Percentiles rank a stretch among this genome's conserved stretches.
Evolutionary conservation across 768 basidiomycete species (phyloP).

Genomic region (Russula olivacea): DNA sequence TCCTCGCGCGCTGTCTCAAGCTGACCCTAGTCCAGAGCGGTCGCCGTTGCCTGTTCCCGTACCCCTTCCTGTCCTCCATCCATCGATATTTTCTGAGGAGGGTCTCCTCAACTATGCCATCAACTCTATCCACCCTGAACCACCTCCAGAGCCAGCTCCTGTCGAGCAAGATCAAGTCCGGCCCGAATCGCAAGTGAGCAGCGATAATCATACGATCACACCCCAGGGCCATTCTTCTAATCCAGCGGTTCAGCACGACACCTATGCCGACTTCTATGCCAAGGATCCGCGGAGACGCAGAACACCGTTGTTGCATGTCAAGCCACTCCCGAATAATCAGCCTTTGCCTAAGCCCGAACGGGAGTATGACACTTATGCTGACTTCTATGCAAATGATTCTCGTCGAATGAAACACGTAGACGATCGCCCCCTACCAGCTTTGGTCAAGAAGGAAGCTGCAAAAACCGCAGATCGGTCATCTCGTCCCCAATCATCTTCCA

Average conservation of each 20-base stretch:
- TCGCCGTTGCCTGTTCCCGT: constrained; percentile 17
- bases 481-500: constrained; percentile 13
- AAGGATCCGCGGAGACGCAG: constrained; percentile 17
- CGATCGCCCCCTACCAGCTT: constrained; percentile 16
- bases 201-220: constrained; percentile 17
- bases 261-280: constrained; percentile 21
- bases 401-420: constrained; percentile 17
- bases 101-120: constrained; percentile 22
- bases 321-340: constrained; percentile 16
- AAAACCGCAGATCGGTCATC: constrained; percentile 1
- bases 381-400: constrained; percentile 19
- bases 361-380: constrained; percentile 20
- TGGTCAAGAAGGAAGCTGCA: constrained; percentile 11
- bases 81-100: constrained; percentile 17
- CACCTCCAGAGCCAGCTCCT: not conserved
- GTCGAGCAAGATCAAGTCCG: not conserved
- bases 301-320: constrained; percentile 10
- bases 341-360: constrained; percentile 17
- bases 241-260: constrained; percentile 10
- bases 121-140: constrained; percentile 8
- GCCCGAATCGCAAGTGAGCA: constrained; percentile 11
- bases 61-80: constrained; percentile 19
- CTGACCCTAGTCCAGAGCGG: constrained; percentile 1
- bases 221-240: not conserved
- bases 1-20: constrained; percentile 2